These are phyloP conservation scores for Cutaneotrichosporon mucoides DNA, from an alignment of 1,284 basidiomycete genomes.

Conservation along the genomic window DNA sequence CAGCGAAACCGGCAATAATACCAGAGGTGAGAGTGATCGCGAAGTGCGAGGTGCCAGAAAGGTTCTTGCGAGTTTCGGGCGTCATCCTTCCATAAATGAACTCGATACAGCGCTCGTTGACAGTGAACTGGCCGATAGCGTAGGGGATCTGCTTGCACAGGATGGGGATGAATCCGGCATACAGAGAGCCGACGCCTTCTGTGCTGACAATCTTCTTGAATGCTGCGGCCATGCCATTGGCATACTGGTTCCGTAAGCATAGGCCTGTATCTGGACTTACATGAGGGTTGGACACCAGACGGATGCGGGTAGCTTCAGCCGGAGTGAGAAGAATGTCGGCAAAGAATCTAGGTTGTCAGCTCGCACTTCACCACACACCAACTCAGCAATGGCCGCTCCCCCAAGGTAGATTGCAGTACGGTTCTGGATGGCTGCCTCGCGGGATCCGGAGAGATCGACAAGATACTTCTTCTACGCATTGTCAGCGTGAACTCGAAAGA, in stretches of 20 bases:
- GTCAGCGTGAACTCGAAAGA: not conserved
- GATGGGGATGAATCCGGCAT: constrained; percentile 85
- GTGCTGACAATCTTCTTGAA: constrained; percentile 73
- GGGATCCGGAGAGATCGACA: constrained; percentile 65
- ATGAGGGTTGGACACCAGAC: constrained; percentile 73
- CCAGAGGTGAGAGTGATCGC: constrained; percentile 73
- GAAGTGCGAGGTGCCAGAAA: constrained; percentile 59
- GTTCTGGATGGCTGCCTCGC: constrained; percentile 70
- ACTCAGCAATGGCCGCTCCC: constrained; percentile 77
- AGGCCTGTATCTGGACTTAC: constrained; percentile 17
- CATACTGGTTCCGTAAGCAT: constrained; percentile 54
- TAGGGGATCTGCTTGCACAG: constrained; percentile 87
- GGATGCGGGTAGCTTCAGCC: constrained; percentile 79
- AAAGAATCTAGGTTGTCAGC: constrained; percentile 62
- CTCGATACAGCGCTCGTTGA: constrained; percentile 85
- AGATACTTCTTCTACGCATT: constrained; percentile 65
- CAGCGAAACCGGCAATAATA: constrained; percentile 78
- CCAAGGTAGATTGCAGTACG: constrained; percentile 87
- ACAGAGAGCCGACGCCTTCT: constrained; percentile 73
- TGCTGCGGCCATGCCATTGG: constrained; percentile 71
- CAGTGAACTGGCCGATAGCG: constrained; percentile 75
- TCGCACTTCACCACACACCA: constrained; percentile 31
- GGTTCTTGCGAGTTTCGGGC: constrained; percentile 59
- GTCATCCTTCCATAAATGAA: constrained; percentile 66
- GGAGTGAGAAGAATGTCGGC: constrained; percentile 87